These are phyloP conservation scores for Aspergillus sp. DNA, from an alignment of 2,329 filamentous ascomycete species.

Conservation along the genomic window DNA sequence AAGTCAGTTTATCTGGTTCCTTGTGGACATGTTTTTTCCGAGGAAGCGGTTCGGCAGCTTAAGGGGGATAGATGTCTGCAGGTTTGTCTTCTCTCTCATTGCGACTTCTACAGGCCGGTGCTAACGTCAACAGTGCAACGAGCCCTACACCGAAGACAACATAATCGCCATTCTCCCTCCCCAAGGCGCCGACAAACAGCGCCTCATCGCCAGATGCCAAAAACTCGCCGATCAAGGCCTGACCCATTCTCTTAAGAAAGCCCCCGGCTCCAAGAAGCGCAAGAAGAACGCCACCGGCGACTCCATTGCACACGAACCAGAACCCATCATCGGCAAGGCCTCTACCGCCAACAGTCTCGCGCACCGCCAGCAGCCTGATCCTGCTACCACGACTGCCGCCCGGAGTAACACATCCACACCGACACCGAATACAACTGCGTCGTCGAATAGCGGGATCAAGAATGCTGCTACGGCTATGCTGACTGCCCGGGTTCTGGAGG, in stretches of 20 bases:
- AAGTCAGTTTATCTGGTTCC: conserved; percentile 86
- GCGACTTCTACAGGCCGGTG: not conserved
- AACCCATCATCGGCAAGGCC: conserved; percentile 26
- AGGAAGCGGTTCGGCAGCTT: conserved; percentile 77
- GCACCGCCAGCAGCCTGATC: not conserved
- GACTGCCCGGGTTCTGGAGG: conserved; percentile 76
- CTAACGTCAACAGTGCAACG: conserved; percentile 56
- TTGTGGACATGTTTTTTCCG: conserved; percentile 90
- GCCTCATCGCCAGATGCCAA: conserved; percentile 57
- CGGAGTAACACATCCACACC: conserved; percentile 26
- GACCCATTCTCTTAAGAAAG: conserved; percentile 83
- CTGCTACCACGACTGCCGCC: conserved; percentile 10
- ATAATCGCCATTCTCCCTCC: conserved; percentile 74
- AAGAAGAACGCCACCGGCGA: conserved; percentile 54
- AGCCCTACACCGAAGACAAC: conserved; percentile 63
- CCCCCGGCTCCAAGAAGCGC: conserved; percentile 57
- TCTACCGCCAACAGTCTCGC: conserved; percentile 5
- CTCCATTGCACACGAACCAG: conserved; percentile 29
- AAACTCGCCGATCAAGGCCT: conserved; percentile 64
- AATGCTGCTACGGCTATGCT: conserved; percentile 77
- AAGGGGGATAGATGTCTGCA: conserved; percentile 53
- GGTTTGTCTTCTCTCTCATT: conserved; percentile 28
- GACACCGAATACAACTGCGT: conserved; percentile 13
- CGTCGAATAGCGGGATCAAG: conserved; percentile 60
- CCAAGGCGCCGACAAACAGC: conserved; percentile 60